Percentiles rank a stretch among this genome's conserved stretches.
Conservation (phyloP, 345 rosid genomes). For the Eucalyptus leucophloia region DNA sequence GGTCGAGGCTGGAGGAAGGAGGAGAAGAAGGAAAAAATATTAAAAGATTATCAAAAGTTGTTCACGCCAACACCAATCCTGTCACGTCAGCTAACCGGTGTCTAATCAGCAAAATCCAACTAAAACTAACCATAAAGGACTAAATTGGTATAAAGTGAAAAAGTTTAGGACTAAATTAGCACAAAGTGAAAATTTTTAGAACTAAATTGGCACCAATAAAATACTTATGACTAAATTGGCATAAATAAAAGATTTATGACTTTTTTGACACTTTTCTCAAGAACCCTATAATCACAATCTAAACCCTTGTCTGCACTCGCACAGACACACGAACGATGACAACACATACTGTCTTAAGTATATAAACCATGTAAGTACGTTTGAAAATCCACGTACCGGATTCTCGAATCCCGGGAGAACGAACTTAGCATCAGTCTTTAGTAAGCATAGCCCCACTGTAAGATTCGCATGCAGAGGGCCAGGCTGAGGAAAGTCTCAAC, state of each 20-base stretch:
- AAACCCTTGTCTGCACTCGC: neutral
- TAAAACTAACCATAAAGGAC: fast-evolving
- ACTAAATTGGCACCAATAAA: no score
- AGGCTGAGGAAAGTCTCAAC: neutral
- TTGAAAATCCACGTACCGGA: neutral
- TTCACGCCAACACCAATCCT: no score
- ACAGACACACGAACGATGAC: neutral
- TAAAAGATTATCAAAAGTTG: no score
- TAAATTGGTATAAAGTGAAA: fast-evolving
- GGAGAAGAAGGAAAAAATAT: no score
- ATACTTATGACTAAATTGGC: fast-evolving
- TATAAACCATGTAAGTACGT: neutral
- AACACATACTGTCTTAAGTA: neutral
- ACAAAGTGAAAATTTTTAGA: fast-evolving
- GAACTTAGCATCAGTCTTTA: neutral
- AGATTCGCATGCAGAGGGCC: neutral
- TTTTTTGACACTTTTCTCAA: no score
- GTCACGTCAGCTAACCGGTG: fast-evolving
- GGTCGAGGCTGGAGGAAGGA: no score
- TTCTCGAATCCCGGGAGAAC: neutral
- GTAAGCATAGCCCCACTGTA: neutral
- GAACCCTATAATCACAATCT: no score
- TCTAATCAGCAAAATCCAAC: fast-evolving
- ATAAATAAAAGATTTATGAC: no score
- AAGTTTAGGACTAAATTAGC: fast-evolving